Percentiles rank a stretch among this genome's conserved stretches.
Conservation (phyloP, 306 rosid genomes). For the Castanea crenata region DNA sequence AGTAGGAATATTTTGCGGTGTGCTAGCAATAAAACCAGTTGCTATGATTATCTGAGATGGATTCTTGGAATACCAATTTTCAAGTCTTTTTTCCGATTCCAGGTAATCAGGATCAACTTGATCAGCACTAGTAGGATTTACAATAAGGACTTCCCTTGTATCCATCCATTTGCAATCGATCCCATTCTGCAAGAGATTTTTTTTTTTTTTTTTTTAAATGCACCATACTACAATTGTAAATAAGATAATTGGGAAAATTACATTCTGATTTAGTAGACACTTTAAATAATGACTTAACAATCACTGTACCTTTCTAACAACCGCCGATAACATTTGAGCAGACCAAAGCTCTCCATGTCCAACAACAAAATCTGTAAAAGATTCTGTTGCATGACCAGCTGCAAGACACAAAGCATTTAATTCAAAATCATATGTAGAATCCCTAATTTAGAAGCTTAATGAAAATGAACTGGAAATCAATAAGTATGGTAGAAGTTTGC, state of each 20-base stretch:
- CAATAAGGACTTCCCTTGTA: constrained; percentile 95
- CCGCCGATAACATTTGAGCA: constrained; percentile 78
- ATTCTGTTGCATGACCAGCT: constrained; percentile 99
- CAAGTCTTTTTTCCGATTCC: constrained; percentile 71
- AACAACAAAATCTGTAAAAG: constrained; percentile 93
- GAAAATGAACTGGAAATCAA: not conserved
- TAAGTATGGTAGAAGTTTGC: not conserved
- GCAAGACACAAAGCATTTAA: constrained; percentile 40
- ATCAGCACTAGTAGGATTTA: constrained; percentile 76
- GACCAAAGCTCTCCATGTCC: constrained; percentile 99
- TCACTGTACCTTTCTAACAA: constrained; percentile 67
- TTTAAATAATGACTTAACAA: constrained; percentile 11
- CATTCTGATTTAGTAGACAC: not conserved
- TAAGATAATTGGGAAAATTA: constrained; percentile 11
- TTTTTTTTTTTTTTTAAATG: no score
- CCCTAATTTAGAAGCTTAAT: constrained; percentile 14
- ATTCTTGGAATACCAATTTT: constrained; percentile 70
- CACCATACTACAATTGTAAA: constrained; percentile 14
- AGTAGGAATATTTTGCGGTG: constrained; percentile 82
- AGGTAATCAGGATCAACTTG: constrained; percentile 94
- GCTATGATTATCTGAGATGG: constrained; percentile 74
- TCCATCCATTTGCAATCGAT: constrained; percentile 95
- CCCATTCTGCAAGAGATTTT: constrained; percentile 53
- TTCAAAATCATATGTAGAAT: constrained; percentile 20
- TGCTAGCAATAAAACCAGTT: constrained; percentile 98